A percentile compares a stretch with the other conserved stretches of the same genome.
These are phyloP conservation scores for Penicillium chermesinum DNA, from an alignment of 495 filamentous ascomycete species.

Conservation along the genomic window DNA sequence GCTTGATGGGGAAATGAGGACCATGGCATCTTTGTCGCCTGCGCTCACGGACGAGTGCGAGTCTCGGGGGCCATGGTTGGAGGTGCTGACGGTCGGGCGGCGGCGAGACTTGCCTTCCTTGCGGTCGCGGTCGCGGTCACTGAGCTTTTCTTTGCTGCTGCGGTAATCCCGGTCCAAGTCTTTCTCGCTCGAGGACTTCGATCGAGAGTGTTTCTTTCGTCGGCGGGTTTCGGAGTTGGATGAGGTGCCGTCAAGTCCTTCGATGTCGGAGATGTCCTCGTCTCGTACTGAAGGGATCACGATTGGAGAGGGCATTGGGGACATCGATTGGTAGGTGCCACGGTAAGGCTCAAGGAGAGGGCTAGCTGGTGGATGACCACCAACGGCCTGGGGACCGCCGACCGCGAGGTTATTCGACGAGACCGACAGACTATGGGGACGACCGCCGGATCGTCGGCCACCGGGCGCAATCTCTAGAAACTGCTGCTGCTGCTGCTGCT, in stretches of 20 bases:
- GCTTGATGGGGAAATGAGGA: slow-evolving; percentile 29
- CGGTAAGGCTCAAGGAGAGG: slow-evolving; percentile 89
- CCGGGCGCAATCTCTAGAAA: slow-evolving; percentile 41
- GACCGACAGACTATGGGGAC: slow-evolving; percentile 35
- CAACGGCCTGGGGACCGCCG: slow-evolving; percentile 16
- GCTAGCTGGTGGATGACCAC: slow-evolving; percentile 59
- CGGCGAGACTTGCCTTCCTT: slow-evolving; percentile 33
- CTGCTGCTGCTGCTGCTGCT: slow-evolving; percentile 27
- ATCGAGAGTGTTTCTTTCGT: slow-evolving; percentile 25
- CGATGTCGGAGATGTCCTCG: slow-evolving; percentile 48
- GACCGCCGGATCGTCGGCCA: slow-evolving; percentile 18
- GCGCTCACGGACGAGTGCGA: slow-evolving; percentile 18
- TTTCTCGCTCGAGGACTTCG: slow-evolving; percentile 24
- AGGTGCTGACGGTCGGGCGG: slow-evolving; percentile 12
- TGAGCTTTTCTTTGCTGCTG: slow-evolving; percentile 9
- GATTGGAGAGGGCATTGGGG: slow-evolving; percentile 84
- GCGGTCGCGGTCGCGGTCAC: slow-evolving; percentile 7
- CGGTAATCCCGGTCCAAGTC: slow-evolving; percentile 8
- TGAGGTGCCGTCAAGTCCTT: slow-evolving; percentile 31
- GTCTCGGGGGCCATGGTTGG: slow-evolving; percentile 22
- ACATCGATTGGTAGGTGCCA: slow-evolving; percentile 92
- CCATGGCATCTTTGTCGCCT: slow-evolving; percentile 16
- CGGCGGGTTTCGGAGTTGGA: slow-evolving; percentile 32
- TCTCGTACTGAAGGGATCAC: slow-evolving; percentile 38
- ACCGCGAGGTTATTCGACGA: slow-evolving; percentile 38